Base-by-base conservation (phyloP, 2,329 filamentous ascomycete species). In the Talaromyces atroroseus region DNA sequence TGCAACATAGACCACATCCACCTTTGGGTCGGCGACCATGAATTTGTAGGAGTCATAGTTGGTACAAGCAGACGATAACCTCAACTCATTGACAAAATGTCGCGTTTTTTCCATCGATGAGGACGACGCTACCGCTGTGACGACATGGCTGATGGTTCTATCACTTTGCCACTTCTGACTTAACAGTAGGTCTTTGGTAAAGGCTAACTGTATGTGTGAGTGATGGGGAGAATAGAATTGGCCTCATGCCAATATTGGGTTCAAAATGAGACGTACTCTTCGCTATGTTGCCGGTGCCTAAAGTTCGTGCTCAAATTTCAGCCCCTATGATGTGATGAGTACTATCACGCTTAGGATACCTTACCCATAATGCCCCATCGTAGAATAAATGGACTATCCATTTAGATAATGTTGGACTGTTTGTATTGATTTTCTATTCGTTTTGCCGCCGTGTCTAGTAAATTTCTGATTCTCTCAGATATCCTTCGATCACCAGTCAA, bases 1-100 rank as follows among this genome's bases (percentile, higher is more conserved):
- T 24, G 90, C 90, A 55, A 96, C 83, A 72, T 95, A 96, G 74
- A 95, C 75, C 64, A 94, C 89, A 71, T 95, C 88, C 62, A 95
- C 82, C 64, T 89, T 82, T 7, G 86, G 76, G 69, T 95, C 89
- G 51, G 82, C 81, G 24, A 92, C 89, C 34, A 96, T 81, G 69
- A 91, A 88, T 61, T 85, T 80, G 73, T 96, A 96, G 10, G 86
- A 89, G 59, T 87, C 89, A 68, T 95, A 94, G 23, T 85, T 80
- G 64, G 83, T 83, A 57, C 88, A 86, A 6, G 83, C 79, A n/a
- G 80, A 74, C 2, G 88, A 85, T n/a, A 86, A 84, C 58, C 85
- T 82, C 36, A 87, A 82, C 60, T 85, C 83, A 60, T 82, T 77
- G 68, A 95, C 80, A 74, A 95, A 95, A 49, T 84, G 76, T 59